Evolutionary conservation across 1,284 basidiomycete species (phyloP).

Genomic region (Puccinia hordei): DNA sequence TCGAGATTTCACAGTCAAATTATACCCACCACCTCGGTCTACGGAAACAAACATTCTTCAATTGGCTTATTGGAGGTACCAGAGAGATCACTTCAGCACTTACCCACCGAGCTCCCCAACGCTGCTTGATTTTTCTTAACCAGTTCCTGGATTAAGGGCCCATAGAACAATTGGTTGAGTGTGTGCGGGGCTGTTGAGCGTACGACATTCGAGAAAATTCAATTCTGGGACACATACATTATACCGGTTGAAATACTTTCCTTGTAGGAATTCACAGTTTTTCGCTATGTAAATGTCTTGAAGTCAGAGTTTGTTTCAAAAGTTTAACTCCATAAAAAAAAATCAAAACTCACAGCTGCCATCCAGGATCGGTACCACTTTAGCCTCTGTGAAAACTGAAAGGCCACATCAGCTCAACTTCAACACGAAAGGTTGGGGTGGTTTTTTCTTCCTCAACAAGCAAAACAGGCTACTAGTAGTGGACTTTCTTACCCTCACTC

Average conservation of each 20-base stretch:
- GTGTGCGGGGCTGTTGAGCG: background rate
- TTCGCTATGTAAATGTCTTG: too few relatives aligned
- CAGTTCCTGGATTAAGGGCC: background rate
- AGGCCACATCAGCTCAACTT: too few relatives aligned
- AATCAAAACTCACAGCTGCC: too few relatives aligned
- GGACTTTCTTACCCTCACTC: too few relatives aligned
- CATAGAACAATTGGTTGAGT: background rate
- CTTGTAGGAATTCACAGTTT: too few relatives aligned
- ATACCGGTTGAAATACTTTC: background rate
- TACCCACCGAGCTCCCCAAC: background rate
- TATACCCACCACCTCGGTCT: background rate
- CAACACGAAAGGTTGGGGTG: too few relatives aligned
- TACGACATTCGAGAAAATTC: background rate
- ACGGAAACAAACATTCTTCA: background rate
- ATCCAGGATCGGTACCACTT: too few relatives aligned
- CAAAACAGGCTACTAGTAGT: too few relatives aligned
- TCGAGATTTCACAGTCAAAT: background rate
- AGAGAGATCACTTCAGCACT: background rate
- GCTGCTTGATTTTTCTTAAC: background rate
- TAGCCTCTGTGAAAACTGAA: too few relatives aligned
- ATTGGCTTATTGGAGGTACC: background rate
- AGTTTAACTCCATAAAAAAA: too few relatives aligned
- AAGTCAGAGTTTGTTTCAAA: too few relatives aligned
- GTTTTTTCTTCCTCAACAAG: too few relatives aligned
- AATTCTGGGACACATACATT: background rate